These are phyloP conservation scores for Tanacetum coccineum DNA, from an alignment of 129 eudicot genomes.

Conservation along the genomic window DNA sequence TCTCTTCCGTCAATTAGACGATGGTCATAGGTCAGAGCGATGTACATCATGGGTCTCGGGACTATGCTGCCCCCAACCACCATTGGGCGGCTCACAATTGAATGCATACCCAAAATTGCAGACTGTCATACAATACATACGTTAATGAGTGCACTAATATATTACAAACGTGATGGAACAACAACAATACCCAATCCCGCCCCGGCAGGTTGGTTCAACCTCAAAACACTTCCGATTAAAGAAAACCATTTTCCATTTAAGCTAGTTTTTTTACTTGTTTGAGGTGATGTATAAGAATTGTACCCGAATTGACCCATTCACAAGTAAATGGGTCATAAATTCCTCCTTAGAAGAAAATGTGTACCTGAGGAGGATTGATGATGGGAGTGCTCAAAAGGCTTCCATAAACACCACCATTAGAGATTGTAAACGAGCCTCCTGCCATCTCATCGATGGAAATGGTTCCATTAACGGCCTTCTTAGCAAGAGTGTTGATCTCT, in stretches of 20 bases:
- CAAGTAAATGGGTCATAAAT: background rate
- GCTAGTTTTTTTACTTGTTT: background rate
- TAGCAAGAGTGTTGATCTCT: constrained; percentile 81
- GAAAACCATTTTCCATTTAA: too few species aligned
- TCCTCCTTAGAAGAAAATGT: background rate
- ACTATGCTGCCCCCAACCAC: constrained; percentile 86
- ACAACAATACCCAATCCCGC: too few species aligned
- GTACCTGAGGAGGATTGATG: constrained; percentile 95
- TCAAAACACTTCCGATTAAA: too few species aligned
- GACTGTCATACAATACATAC: constrained; percentile 41
- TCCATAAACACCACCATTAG: constrained; percentile 98
- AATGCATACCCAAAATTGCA: constrained; percentile 88
- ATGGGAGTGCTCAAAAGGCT: constrained; percentile 97
- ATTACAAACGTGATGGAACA: too few species aligned
- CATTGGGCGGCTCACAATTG: constrained; percentile 87
- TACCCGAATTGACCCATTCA: background rate
- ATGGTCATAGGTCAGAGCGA: constrained; percentile 93
- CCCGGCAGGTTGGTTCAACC: background rate
- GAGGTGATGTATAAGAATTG: background rate
- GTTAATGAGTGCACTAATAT: background rate
- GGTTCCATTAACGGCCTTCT: constrained; percentile 82
- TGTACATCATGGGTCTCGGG: constrained; percentile 96
- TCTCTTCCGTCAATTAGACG: constrained; percentile 99
- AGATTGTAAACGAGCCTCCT: constrained; percentile 92
- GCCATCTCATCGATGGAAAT: constrained; percentile 96